Evolutionary conservation across 1,139 yeast genomes (phyloP), one percentile per base, ranked within the genome.

Genomic region (Debaryomyces nepalensis): DNA sequence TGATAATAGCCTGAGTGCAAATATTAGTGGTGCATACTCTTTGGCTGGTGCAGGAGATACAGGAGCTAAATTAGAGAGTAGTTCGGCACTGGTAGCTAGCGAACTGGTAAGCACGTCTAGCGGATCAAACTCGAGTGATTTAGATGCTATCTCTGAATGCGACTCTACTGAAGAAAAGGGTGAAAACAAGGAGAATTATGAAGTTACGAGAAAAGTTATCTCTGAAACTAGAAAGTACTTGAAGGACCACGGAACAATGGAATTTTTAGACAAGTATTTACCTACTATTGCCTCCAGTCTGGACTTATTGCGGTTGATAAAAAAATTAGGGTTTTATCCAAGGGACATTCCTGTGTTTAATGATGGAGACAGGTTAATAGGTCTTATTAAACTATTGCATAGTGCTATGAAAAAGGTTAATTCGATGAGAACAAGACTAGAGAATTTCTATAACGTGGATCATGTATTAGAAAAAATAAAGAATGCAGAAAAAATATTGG

Each of bases 371-470:
- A 68, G 70, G 45, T 63, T 83, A 31, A 68, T 73, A 50, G 70
- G 70, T 37, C 68, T 81, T 39, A 75, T 82, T 23, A 70, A 73
- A 44, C 67, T 74, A 40, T 63, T 84, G 36, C 79, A 81, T 51
- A 75, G 71, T 41, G 87, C 87, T 8, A 81, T 85, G 66, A 75
- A 77, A 47, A 78, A 75, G 52, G 87, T 84, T 4, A 57, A 75
- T 30, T 65, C 73, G 26, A 75, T 79, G 47, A 71, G 95, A 48
- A 67, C 76, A 4, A 66, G 84, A 47, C 52, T 83, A 24, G 70
- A 74, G 3, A 61, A 70, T 45, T 79, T 84, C 50, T 66, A 72
- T 41, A 79, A 84, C 0, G 56, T 87, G 4, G 84, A 82, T n/a
- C 81, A 84, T 49, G 81, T 85, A 1, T 63, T 80, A 3, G 68